Conservation (phyloP, 257 asterid species). For the Perilla frutescens region DNA sequence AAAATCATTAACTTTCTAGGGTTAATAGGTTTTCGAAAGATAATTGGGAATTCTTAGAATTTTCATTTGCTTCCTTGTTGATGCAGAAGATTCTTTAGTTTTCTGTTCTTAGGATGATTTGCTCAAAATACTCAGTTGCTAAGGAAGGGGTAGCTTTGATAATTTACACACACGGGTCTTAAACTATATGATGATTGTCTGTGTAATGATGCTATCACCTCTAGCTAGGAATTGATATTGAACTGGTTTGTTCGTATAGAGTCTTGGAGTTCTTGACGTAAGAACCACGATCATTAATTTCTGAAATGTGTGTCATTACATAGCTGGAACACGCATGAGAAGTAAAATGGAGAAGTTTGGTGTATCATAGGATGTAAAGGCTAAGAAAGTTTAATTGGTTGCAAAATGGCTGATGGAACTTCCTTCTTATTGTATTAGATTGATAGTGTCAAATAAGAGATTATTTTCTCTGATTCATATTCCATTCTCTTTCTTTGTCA, state of each 20-base stretch:
- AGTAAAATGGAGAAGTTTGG: not conserved
- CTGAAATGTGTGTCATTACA: not conserved
- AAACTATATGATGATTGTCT: not conserved
- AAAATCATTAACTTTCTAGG: slow-evolving; percentile 9
- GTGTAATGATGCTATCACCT: not conserved
- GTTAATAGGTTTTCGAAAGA: not conserved
- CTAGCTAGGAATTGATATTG: not conserved
- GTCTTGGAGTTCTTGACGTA: not conserved
- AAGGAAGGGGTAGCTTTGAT: not conserved
- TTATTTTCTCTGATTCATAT: slow-evolving; percentile 1
- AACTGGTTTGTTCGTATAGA: not conserved
- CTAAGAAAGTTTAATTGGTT: not conserved
- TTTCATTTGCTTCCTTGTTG: not conserved
- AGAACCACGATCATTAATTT: not conserved
- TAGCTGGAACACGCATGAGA: not conserved
- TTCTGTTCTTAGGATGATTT: not conserved
- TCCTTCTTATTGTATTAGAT: not conserved
- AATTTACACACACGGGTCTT: not conserved
- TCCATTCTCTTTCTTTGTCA: not conserved
- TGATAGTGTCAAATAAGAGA: not conserved
- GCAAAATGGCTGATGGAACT: not conserved
- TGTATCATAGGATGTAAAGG: slow-evolving; percentile 1
- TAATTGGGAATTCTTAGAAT: not conserved
- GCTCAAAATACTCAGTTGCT: not conserved
- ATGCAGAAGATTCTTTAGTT: not conserved